Evolutionary conservation across 2,329 filamentous ascomycete species (phyloP).

Genomic region (Bipolaris gigantea): DNA sequence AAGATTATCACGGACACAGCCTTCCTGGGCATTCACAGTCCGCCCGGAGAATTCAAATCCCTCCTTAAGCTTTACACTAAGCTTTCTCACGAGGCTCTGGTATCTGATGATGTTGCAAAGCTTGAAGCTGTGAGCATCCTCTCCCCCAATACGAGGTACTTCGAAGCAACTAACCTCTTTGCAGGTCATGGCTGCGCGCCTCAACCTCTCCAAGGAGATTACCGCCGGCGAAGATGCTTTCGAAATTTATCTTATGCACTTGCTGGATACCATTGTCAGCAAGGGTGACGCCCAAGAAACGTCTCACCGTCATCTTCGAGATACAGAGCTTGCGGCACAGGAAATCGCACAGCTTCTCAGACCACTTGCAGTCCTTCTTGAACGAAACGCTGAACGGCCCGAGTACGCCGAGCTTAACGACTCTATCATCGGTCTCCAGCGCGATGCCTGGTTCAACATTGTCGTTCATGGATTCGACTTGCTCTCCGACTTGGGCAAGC

Average conservation of each 20-base stretch:
- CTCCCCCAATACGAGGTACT: neutral
- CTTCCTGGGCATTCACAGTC: conserved; percentile 73
- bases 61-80: conserved; percentile 81
- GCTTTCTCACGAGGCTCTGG: conserved; percentile 71
- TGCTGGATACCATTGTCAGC: conserved; percentile 85
- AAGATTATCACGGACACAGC: conserved; percentile 84
- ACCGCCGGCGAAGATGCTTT: conserved; percentile 73
- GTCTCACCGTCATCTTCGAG: conserved; percentile 70
- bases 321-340: conserved; percentile 78
- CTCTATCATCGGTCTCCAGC: conserved; percentile 66
- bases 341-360: conserved; percentile 87
- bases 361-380: conserved; percentile 83
- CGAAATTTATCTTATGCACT: conserved; percentile 78
- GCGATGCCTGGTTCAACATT: conserved; percentile 98
- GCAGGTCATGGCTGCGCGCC: conserved; percentile 76
- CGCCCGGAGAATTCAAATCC: conserved; percentile 79
- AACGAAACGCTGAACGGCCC: conserved; percentile 54
- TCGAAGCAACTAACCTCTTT: conserved; percentile 5
- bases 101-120: conserved; percentile 67
- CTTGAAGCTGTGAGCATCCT: conserved; percentile 66
- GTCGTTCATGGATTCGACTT: conserved; percentile 88
- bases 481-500: conserved; percentile 71
- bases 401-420: conserved; percentile 60
- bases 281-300: conserved; percentile 82
- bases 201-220: conserved; percentile 72